Percentiles rank a stretch among this genome's conserved stretches.
These are phyloP conservation scores for Chrysoporthe austroafricana DNA, from an alignment of 2,329 filamentous ascomycete species.

Conservation along the genomic window DNA sequence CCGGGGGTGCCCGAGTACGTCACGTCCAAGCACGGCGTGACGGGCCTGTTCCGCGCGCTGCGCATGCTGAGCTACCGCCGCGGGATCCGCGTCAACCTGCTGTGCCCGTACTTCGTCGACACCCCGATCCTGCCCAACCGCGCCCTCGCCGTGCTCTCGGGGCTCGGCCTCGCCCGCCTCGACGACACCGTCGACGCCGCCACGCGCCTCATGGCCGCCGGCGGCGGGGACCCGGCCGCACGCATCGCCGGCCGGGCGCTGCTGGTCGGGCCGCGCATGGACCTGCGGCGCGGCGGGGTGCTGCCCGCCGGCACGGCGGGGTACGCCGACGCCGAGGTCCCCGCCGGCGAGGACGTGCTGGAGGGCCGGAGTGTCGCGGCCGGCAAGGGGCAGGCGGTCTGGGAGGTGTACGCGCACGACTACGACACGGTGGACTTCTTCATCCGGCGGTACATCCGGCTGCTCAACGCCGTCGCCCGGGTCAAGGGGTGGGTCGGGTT, in stretches of 20 bases:
- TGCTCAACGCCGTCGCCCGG: slow-evolving; percentile 56
- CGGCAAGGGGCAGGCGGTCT: slow-evolving; percentile 50
- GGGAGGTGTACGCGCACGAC: slow-evolving; percentile 66
- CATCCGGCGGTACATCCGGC: slow-evolving; percentile 52
- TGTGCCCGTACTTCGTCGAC: slow-evolving; percentile 69
- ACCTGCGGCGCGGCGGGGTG: slow-evolving; percentile 31
- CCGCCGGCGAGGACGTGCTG: slow-evolving; percentile 28
- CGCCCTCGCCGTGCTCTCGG: slow-evolving; percentile 58
- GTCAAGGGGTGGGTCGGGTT: slow-evolving; percentile 60
- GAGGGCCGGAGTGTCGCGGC: slow-evolving; percentile 30
- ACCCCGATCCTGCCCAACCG: slow-evolving; percentile 58
- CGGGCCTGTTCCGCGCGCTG: slow-evolving; percentile 66
- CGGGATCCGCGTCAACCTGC: slow-evolving; percentile 65
- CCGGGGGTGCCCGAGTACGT: slow-evolving; percentile 57
- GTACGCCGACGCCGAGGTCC: slow-evolving; percentile 37
- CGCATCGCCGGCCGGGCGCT: slow-evolving; percentile 60
- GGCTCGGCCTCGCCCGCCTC: slow-evolving; percentile 54
- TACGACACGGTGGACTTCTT: slow-evolving; percentile 61
- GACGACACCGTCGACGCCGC: slow-evolving; percentile 67
- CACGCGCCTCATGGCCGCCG: slow-evolving; percentile 60
- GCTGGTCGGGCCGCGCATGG: slow-evolving; percentile 59
- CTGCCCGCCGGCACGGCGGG: slow-evolving; percentile 56
- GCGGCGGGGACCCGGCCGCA: no score
- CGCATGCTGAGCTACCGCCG: slow-evolving; percentile 51
- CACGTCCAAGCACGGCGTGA: slow-evolving; percentile 67